Evolutionary conservation across 306 rosid species (phyloP).

Genomic region (Sphenostylis stenocarpa): DNA sequence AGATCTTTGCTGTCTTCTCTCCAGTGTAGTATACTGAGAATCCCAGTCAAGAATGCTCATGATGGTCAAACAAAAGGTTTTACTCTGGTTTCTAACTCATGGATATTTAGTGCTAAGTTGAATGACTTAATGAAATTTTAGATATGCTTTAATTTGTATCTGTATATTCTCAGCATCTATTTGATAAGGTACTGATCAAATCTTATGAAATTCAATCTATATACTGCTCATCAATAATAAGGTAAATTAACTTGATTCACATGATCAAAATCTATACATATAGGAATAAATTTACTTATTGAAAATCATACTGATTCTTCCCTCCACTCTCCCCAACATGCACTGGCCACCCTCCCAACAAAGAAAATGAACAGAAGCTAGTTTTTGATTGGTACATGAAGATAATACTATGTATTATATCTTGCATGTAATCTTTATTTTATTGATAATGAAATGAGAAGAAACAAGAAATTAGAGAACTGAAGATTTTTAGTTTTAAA

Average conservation of each 20-base stretch:
- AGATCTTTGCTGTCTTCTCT: slow-evolving; percentile 54
- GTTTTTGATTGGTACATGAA: neutral
- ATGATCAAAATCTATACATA: neutral
- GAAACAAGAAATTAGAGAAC: slow-evolving; percentile 5
- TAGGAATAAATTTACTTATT: neutral
- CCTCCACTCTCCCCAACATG: neutral
- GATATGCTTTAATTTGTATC: neutral
- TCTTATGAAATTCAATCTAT: neutral
- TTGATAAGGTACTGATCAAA: neutral
- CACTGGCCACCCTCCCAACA: neutral
- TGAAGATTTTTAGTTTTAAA: neutral
- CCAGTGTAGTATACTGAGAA: slow-evolving; percentile 59
- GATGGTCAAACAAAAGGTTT: slow-evolving; percentile 61
- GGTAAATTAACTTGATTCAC: neutral
- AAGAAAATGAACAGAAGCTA: neutral
- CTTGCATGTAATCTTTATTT: neutral
- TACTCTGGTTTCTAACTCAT: slow-evolving; percentile 19
- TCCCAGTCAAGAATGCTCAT: slow-evolving; percentile 60
- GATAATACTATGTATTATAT: neutral
- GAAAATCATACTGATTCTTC: neutral
- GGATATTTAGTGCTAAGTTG: neutral
- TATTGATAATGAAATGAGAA: neutral
- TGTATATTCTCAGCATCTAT: neutral
- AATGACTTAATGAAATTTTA: neutral
- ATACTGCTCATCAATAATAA: neutral